These are phyloP conservation scores for Dothideomycetes sp. DNA, from an alignment of 2,329 filamentous ascomycete genomes.

Conservation along the genomic window DNA sequence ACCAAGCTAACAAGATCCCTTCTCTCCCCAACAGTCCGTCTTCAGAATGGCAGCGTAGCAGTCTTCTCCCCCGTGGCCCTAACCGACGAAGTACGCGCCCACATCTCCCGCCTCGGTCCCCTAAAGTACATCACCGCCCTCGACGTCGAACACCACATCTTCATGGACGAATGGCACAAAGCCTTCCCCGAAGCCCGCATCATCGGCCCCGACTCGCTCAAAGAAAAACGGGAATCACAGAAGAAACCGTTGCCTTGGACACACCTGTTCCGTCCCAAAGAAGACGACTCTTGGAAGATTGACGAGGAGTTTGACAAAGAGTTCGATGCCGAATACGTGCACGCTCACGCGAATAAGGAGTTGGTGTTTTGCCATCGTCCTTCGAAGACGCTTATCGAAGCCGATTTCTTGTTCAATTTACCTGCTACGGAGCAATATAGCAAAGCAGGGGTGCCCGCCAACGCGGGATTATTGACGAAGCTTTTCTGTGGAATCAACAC, in stretches of 20 bases:
- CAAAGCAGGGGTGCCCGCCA: conserved; percentile 45
- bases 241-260: conserved; percentile 29
- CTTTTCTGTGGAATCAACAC: conserved; percentile 49
- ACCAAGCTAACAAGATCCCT: not conserved
- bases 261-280: conserved; percentile 46
- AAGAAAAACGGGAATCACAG: conserved; percentile 60
- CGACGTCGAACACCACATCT: conserved; percentile 93
- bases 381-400: conserved; percentile 70
- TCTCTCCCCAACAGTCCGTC: conserved; percentile 50
- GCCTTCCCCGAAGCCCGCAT: conserved; percentile 72
- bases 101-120: conserved; percentile 37
- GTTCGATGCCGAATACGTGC: conserved; percentile 76
- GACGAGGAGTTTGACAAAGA: conserved; percentile 74
- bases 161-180: conserved; percentile 73
- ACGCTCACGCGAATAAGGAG: conserved; percentile 74
- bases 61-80: conserved; percentile 88
- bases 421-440: conserved; percentile 74
- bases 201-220: conserved; percentile 72
- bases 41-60: conserved; percentile 67
- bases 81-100: conserved; percentile 63
- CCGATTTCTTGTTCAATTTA: conserved; percentile 86
- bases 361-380: conserved; percentile 79
- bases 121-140: conserved; percentile 79
- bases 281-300: conserved; percentile 41
- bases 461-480: conserved; percentile 50